Evolutionary conservation across 106 monocot genomes (phyloP).

Genomic region (Gastrodia elata): DNA sequence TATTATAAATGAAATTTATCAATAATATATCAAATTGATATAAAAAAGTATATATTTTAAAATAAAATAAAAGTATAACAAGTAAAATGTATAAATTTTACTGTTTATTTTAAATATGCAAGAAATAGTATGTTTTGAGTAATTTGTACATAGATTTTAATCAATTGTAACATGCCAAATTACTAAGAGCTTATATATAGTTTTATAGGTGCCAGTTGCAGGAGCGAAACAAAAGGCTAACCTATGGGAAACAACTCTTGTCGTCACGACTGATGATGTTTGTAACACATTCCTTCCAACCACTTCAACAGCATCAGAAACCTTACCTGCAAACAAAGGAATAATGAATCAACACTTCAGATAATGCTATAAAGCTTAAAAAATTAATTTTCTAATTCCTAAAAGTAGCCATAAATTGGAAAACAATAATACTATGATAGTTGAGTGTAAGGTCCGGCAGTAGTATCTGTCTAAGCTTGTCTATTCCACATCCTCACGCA

Average conservation of each 20-base stretch:
- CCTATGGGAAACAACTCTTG: constrained; percentile 73
- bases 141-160: no score
- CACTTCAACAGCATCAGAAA: constrained; percentile 90
- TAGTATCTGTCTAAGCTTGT: not conserved
- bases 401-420: not conserved
- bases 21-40: no score
- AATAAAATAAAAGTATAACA: no score
- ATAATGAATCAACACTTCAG: not conserved
- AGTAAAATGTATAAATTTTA: no score
- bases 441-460: not conserved
- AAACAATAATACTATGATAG: not conserved
- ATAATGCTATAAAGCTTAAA: not conserved
- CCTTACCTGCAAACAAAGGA: constrained; percentile 38
- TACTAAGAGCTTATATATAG: no score
- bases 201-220: not conserved
- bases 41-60: no score
- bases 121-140: no score
- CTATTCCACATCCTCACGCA: not conserved
- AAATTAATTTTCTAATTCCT: not conserved
- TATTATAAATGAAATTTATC: no score
- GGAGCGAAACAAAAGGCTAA: constrained; percentile 8
- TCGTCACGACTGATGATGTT: constrained; percentile 85
- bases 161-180: no score
- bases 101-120: no score
- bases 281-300: constrained; percentile 78